Base-by-base conservation (phyloP, 306 rosid species). In the Vigna trinervia region DNA sequence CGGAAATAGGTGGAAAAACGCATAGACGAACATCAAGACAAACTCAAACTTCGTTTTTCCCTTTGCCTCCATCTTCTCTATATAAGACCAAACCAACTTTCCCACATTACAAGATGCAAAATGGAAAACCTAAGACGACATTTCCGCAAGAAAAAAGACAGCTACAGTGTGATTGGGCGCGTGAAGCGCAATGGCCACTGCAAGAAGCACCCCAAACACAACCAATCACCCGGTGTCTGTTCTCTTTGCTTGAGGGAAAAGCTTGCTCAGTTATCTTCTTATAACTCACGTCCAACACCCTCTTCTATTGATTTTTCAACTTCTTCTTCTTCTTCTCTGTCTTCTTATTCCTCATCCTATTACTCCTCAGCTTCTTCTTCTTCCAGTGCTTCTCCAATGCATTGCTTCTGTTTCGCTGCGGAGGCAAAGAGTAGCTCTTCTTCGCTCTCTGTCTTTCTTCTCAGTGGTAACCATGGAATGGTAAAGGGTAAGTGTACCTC, bases 211-310 rank as follows among this genome's bases (percentile, higher is more conserved):
- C 97, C 97, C 1, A 92, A 90, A 60, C 97, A 94, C 86, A 62
- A 48, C 38, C 98, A 94, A 70, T 80, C 97, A 0, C 96, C 97
- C 0, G 98, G 97, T 5, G 97, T 92, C 1, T 94, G 98, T 86
- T 86, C 96, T 26, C 66, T 94, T 69, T 94, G 98, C 30, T 84
- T 94, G 73, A 72, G 13, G 1, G 87, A 93, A 41, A 91, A 73
- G 19, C 93, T 93, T 22, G 9, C 77, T 8, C 83, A 77, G 12
- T 36, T 87, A 17, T 13, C 80, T 30, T 6, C 71, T 48, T 78
- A 87, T 46, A 19, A 11, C 10, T 66, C 82, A 20, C 82, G 79
- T 45, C 36, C 0, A 45, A 43, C 45, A 32, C 65, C 78, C 12
- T 15, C 75, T 13, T 2, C 34, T 77, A 46, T 32, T 23, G 64